Base-by-base conservation (phyloP, 306 rosid genomes). In the Hippophae rhamnoides region DNA sequence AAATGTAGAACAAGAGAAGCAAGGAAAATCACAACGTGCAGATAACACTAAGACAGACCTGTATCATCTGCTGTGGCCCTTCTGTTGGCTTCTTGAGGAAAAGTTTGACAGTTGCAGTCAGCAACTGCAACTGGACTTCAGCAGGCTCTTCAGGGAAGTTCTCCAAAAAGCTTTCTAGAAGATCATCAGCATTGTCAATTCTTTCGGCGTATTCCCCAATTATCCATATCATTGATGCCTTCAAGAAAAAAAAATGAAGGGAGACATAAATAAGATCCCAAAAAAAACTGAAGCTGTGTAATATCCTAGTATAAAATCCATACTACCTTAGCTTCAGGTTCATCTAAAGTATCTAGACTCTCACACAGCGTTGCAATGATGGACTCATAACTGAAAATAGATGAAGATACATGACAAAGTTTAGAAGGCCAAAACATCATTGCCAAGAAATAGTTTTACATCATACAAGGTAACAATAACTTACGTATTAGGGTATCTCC, bases 161-260 rank as follows among this genome's bases (percentile, higher is more conserved):
- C 78, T 93, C 99, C 79, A 93, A 75, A 82, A 93, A 93, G 73
- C 99, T 93, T 67, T 93, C 97, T 61, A 93, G 99, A 61, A 93
- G 99, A 76, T 93, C 99, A 63, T 93, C 99, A 43, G 99, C 99
- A 78, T 93, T 93, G 78, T 93, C 99, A 75, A 93, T 93, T 84
- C 99, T 84, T 78, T 93, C 99, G 7, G 99, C 99, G 64, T 93
- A 93, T 65, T 93, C 99, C 52, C 99, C 99, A 77, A 93, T 93
- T 68, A 93, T 93, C 99, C 99, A 93, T 51, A 93, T 93, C 99
- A 93, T 93, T 11, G 99, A 93, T 43, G 99, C 99, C 99, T 93
- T 42, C 38, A 31, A 4, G 38, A 31, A 31, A 4, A 31, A 27
- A 31, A 31, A 41, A 49, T 5, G 43, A 8, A 12, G 60, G 47